Conservation (phyloP, 1,284 basidiomycete genomes). For the Taiwanofungus camphoratus region DNA sequence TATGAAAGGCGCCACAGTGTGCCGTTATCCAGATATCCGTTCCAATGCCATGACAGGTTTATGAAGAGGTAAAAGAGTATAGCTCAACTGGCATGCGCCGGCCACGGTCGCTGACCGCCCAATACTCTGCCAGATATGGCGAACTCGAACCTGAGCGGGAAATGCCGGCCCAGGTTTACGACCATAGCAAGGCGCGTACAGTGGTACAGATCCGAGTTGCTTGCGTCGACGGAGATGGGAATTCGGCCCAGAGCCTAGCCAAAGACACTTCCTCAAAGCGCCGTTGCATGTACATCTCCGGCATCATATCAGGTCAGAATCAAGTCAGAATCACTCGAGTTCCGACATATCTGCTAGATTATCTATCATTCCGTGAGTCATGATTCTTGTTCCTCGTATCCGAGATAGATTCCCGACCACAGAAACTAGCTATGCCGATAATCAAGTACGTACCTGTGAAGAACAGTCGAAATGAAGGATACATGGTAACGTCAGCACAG, state of each 20-base stretch:
- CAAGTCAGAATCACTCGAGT: constrained; percentile 8
- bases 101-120: constrained; percentile 11
- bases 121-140: constrained; percentile 12
- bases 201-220: constrained; percentile 15
- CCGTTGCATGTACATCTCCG: constrained; percentile 12
- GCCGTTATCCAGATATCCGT: constrained; percentile 7
- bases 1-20: constrained; percentile 19
- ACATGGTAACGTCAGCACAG: neutral
- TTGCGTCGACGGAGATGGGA: constrained; percentile 4
- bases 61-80: constrained; percentile 16
- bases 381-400: neutral
- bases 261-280: neutral
- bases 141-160: constrained; percentile 12
- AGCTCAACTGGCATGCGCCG: constrained; percentile 17
- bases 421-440: too few species aligned
- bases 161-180: constrained; percentile 11
- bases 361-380: constrained; percentile 20
- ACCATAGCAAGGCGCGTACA: constrained; percentile 7
- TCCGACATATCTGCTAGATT: constrained; percentile 14
- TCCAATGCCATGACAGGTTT: constrained; percentile 10
- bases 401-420: neutral
- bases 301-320: constrained; percentile 18
- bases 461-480: too few species aligned
- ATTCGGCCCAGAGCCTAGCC: constrained; percentile 2
- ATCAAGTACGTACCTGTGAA: too few species aligned